Conservation (phyloP, 2,329 filamentous ascomycete species). For the Ophiocordyceps camponoti-saundersi region DNA sequence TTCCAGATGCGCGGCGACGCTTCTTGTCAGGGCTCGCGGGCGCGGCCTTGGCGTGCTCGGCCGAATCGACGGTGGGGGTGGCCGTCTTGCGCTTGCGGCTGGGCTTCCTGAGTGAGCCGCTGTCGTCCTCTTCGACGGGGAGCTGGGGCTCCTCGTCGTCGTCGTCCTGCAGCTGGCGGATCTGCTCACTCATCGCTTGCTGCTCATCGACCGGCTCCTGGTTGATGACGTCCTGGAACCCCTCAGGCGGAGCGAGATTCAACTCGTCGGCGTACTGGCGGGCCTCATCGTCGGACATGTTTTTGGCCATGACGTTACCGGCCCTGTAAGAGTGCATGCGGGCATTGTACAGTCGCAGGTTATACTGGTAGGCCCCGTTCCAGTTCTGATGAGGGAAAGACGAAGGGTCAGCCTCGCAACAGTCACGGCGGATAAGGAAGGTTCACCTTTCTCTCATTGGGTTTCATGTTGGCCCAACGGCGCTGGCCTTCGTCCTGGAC, state of each 20-base stretch:
- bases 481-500: constrained; percentile 77
- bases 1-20: constrained; percentile 38
- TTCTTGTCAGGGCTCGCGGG: constrained; percentile 45
- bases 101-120: constrained; percentile 42
- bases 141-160: neutral
- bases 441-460: constrained; percentile 42
- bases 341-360: constrained; percentile 47
- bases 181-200: constrained; percentile 41
- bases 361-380: constrained; percentile 52
- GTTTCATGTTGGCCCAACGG: constrained; percentile 66
- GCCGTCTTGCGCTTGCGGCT: constrained; percentile 40
- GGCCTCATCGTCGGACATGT: constrained; percentile 45
- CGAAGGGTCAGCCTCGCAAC: too few relatives aligned
- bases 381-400: constrained; percentile 23
- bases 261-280: constrained; percentile 42
- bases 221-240: constrained; percentile 20
- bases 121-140: constrained; percentile 16
- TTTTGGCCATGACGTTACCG: constrained; percentile 39
- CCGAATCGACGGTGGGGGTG: constrained; percentile 19
- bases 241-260: constrained; percentile 33
- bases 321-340: constrained; percentile 48
- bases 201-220: constrained; percentile 25
- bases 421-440: neutral
- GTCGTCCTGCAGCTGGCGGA: constrained; percentile 19
- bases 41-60: constrained; percentile 18